Conservation (phyloP, 805 yeast genomes). For the Starmerella roubikii region DNA sequence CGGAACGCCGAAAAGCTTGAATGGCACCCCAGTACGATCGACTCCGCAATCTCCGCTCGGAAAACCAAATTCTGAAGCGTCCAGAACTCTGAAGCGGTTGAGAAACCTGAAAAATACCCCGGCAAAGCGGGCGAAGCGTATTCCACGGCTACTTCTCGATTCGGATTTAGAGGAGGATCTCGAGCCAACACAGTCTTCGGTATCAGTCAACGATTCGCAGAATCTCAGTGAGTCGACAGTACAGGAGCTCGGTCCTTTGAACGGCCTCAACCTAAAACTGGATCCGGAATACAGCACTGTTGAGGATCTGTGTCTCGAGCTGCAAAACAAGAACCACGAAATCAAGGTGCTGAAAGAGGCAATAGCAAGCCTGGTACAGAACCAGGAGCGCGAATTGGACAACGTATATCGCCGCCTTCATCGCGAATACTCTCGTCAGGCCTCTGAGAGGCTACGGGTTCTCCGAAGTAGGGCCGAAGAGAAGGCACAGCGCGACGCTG, state of each 20-base stretch:
- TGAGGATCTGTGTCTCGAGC: background rate
- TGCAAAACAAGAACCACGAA: slow-evolving; percentile 2
- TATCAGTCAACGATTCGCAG: too few species aligned
- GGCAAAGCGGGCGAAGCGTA: background rate
- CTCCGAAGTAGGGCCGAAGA: background rate
- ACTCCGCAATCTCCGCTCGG: too few species aligned
- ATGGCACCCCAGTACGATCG: too few species aligned
- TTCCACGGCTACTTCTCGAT: background rate
- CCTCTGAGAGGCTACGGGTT: slow-evolving; percentile 4
- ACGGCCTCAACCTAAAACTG: too few species aligned
- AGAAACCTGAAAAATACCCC: background rate
- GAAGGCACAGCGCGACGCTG: slow-evolving; percentile 18
- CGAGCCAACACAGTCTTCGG: too few species aligned
- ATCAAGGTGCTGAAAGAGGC: background rate
- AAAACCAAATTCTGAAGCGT: background rate
- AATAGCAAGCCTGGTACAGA: background rate
- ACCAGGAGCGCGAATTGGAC: background rate
- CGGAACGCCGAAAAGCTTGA: too few species aligned
- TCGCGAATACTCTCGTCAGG: slow-evolving; percentile 8
- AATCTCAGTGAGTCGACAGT: too few species aligned
- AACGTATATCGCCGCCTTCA: slow-evolving; percentile 1
- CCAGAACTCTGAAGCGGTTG: background rate
- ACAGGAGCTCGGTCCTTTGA: too few species aligned
- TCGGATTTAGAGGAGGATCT: slow-evolving; percentile 2
- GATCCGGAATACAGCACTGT: background rate